Evolutionary conservation across 768 basidiomycete genomes (phyloP).

Genomic region (Agaricus bisporus): DNA sequence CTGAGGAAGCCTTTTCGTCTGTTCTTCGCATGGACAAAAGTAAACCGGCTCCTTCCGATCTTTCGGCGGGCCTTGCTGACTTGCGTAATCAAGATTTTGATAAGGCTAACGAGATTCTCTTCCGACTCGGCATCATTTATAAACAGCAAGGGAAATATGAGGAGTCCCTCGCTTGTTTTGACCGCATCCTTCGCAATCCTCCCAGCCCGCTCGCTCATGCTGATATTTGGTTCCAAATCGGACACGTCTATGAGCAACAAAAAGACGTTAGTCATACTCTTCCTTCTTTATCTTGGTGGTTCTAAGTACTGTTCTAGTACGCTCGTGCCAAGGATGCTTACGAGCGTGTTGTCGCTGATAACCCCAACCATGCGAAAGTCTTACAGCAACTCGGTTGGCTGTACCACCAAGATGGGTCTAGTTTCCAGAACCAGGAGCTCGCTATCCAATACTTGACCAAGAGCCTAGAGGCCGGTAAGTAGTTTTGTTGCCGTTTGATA

Average conservation of each 20-base stretch:
- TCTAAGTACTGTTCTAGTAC: slow-evolving; percentile 46
- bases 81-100: slow-evolving; percentile 69
- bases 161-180: slow-evolving; percentile 87
- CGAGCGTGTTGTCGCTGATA: slow-evolving; percentile 89
- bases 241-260: slow-evolving; percentile 96
- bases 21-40: slow-evolving; percentile 97
- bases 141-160: slow-evolving; percentile 96
- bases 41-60: slow-evolving; percentile 31
- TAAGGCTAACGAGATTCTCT: slow-evolving; percentile 97
- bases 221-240: slow-evolving; percentile 99
- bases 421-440: slow-evolving; percentile 93
- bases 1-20: slow-evolving; percentile 96
- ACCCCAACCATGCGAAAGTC: slow-evolving; percentile 93
- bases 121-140: slow-evolving; percentile 97
- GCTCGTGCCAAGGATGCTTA: slow-evolving; percentile 90
- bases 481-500: slow-evolving; percentile 1
- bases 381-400: slow-evolving; percentile 97
- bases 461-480: slow-evolving; percentile 88
- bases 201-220: slow-evolving; percentile 93
- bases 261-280: slow-evolving; percentile 65
- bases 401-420: slow-evolving; percentile 91
- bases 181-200: slow-evolving; percentile 92
- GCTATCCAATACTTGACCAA: slow-evolving; percentile 93
- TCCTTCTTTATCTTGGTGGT: slow-evolving; percentile 6
- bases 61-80: slow-evolving; percentile 12